Percentiles rank a stretch among this genome's conserved stretches.
These are phyloP conservation scores for Ophiostoma ips DNA, from an alignment of 2,329 filamentous ascomycete species.

Conservation along the genomic window DNA sequence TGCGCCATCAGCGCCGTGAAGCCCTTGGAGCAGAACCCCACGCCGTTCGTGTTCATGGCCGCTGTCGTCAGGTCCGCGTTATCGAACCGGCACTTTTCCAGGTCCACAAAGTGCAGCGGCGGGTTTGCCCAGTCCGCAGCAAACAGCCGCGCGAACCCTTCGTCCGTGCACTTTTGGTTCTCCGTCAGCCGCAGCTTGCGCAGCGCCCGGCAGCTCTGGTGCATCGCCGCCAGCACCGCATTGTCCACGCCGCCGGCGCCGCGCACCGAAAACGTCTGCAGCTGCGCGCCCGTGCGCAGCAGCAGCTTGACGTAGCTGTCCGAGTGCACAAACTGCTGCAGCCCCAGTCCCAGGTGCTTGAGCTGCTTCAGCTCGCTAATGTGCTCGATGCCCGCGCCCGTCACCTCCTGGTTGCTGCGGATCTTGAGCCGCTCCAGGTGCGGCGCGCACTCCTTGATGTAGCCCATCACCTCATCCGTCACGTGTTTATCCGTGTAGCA, in stretches of 20 bases:
- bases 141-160: slow-evolving; percentile 60
- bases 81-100: slow-evolving; percentile 64
- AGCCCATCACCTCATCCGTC: slow-evolving; percentile 51
- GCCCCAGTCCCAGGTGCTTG: slow-evolving; percentile 60
- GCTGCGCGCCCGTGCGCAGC: slow-evolving; percentile 42
- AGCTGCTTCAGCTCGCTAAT: slow-evolving; percentile 51
- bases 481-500: slow-evolving; percentile 78
- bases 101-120: slow-evolving; percentile 54
- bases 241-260: slow-evolving; percentile 54
- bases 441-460: slow-evolving; percentile 51
- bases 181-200: slow-evolving; percentile 69
- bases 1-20: slow-evolving; percentile 76
- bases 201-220: slow-evolving; percentile 52
- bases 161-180: slow-evolving; percentile 62
- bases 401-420: slow-evolving; percentile 63
- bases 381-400: slow-evolving; percentile 47
- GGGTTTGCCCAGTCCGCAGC: slow-evolving; percentile 59
- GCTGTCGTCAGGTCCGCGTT: slow-evolving; percentile 57
- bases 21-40: slow-evolving; percentile 62
- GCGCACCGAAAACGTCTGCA: slow-evolving; percentile 69
- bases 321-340: slow-evolving; percentile 42
- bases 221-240: slow-evolving; percentile 54
- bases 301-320: slow-evolving; percentile 49
- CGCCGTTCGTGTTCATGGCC: slow-evolving; percentile 45
- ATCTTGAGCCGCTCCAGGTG: slow-evolving; percentile 65